These are phyloP conservation scores for Phialocephala subalpina DNA, from an alignment of 2,329 filamentous ascomycete genomes.

Conservation along the genomic window DNA sequence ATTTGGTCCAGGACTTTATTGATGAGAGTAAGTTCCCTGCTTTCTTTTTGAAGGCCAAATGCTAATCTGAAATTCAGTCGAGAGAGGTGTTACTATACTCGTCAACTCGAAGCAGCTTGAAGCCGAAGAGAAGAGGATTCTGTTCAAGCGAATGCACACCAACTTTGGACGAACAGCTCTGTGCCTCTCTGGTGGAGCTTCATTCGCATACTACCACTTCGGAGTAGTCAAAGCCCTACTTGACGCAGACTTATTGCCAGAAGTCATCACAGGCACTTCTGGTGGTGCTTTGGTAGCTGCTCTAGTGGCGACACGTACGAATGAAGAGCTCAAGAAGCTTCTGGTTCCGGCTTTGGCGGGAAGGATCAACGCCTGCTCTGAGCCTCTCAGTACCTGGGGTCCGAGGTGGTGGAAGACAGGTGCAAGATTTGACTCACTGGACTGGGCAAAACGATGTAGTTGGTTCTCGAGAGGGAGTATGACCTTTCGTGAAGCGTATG, in stretches of 20 bases:
- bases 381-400: constrained; percentile 78
- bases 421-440: constrained; percentile 90
- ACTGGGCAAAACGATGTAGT: constrained; percentile 84
- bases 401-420: constrained; percentile 91
- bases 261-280: constrained; percentile 96
- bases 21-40: constrained; percentile 79
- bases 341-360: constrained; percentile 87
- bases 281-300: constrained; percentile 91
- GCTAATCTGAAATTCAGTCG: constrained; percentile 55
- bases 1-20: constrained; percentile 87
- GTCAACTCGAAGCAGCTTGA: constrained; percentile 71
- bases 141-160: constrained; percentile 89
- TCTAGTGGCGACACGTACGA: constrained; percentile 86
- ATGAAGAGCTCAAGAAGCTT: constrained; percentile 86
- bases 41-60: constrained; percentile 32
- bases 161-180: constrained; percentile 94
- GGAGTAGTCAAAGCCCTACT: constrained; percentile 90
- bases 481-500: constrained; percentile 94
- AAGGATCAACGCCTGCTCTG: constrained; percentile 85
- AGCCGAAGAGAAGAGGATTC: constrained; percentile 75
- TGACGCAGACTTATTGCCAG: constrained; percentile 84
- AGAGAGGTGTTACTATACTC: constrained; percentile 72
- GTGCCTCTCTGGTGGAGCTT: constrained; percentile 91
- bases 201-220: constrained; percentile 97
- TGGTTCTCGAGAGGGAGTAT: constrained; percentile 94